Evolutionary conservation across 805 yeast genomes (phyloP), one percentile per base, ranked within the genome.

Genomic region (Diddensiella transvaalensis): DNA sequence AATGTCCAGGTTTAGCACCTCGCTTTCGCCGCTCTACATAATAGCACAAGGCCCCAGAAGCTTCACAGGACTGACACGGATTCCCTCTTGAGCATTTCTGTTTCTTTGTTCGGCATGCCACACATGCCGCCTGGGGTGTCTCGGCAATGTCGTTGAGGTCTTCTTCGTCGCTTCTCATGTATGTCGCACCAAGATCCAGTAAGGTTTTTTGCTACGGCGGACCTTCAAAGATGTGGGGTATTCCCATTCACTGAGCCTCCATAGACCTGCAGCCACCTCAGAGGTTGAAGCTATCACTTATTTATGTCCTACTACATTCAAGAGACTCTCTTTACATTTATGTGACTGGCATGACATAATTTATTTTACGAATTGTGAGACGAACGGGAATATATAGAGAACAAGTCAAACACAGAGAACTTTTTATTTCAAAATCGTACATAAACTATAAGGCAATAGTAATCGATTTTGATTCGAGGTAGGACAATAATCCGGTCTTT

Each of bases 11-110:
- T 19, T 32, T 40, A 13, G 47, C 32, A 10, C 51, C 54, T 17
- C 54, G 33, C 26, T 32, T 39, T 24, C 37, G 41, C 21, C 30
- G 21, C 23, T 48, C 49, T 26, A 29, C 50, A 30, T 42, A 50
- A 17, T 37, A 17, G 44, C 54, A 50, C 26, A 24, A 17, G 13
- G 48, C 22, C 2, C 48, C 50, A 8, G 45, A 17, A 13, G 40
- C 32, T 11, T 30, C 32, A 32, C 55, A 51, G 3, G 36, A 23
- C n/a, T 24, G 17, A 22, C 55, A 51, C 26, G 55, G 55, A 15
- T 45, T 22, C 8, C 49, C 51, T 30, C 50, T 45, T 8, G 52
- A 42, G 21, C 55, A 51, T 21, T 49, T 49, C 40, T 50, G 44
- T 33, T 51, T 51, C 36, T 40, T 45, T 21, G 22, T 40, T 5